Conservation (phyloP, 257 asterid species). For the Solanum appendiculatum region DNA sequence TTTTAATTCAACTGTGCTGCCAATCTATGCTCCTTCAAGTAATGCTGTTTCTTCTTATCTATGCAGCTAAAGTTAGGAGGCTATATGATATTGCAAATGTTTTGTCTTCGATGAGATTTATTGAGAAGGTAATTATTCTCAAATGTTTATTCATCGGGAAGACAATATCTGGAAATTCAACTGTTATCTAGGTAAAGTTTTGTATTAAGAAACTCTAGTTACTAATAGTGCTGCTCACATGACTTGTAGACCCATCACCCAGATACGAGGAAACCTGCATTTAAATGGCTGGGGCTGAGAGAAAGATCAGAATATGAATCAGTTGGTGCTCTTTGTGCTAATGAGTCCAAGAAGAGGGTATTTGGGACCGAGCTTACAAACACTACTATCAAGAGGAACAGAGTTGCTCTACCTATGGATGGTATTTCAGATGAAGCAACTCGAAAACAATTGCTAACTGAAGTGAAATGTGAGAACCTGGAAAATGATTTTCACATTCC, state of each 20-base stretch:
- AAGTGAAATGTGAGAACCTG: slow-evolving; percentile 41
- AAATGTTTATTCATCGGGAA: background rate
- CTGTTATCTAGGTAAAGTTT: background rate
- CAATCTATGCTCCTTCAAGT: background rate
- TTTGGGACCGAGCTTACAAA: slow-evolving; percentile 87
- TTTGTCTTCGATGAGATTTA: slow-evolving; percentile 85
- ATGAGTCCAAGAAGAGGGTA: slow-evolving; percentile 57
- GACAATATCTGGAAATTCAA: background rate
- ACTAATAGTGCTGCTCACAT: background rate
- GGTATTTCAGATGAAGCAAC: slow-evolving; percentile 9
- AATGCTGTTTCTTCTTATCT: slow-evolving; percentile 1
- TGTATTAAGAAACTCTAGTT: background rate
- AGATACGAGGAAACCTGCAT: slow-evolving; percentile 90
- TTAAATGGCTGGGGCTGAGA: slow-evolving; percentile 69
- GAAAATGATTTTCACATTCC: slow-evolving; percentile 36
- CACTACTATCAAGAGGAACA: slow-evolving; percentile 43
- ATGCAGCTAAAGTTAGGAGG: slow-evolving; percentile 92
- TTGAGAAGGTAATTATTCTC: slow-evolving; percentile 59
- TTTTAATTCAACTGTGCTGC: background rate
- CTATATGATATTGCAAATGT: slow-evolving; percentile 93
- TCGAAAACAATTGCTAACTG: slow-evolving; percentile 22
- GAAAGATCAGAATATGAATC: slow-evolving; percentile 24
- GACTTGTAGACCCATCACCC: slow-evolving; percentile 78
- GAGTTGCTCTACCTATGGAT: slow-evolving; percentile 12
- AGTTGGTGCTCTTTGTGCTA: slow-evolving; percentile 14